Percentiles rank a stretch among this genome's conserved stretches.
Evolutionary conservation across 2,329 filamentous ascomycete species (phyloP).

Genomic region (Colletotrichum sp.): DNA sequence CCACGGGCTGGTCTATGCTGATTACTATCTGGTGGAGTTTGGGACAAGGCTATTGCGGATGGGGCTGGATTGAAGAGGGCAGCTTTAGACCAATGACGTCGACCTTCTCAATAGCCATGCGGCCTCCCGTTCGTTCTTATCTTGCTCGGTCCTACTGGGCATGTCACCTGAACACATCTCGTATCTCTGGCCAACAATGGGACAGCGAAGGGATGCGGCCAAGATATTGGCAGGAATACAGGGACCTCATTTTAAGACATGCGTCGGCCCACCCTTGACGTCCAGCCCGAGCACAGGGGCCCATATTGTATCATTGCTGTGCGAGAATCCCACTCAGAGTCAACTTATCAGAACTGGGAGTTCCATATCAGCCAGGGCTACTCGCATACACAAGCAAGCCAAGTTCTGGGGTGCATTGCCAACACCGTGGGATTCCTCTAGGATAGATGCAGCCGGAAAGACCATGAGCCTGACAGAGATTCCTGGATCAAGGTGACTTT

Average conservation of each 20-base stretch:
- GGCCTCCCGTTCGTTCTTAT: background rate
- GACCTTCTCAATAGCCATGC: background rate
- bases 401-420: background rate
- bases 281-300: background rate
- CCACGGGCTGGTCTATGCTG: constrained; percentile 50
- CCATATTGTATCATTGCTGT: background rate
- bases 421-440: background rate
- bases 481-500: background rate
- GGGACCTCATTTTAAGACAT: background rate
- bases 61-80: constrained; percentile 24
- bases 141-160: background rate
- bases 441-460: background rate
- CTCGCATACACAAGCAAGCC: background rate
- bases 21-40: constrained; percentile 51
- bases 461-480: background rate
- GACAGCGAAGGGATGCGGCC: background rate
- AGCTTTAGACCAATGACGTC: background rate
- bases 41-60: constrained; percentile 46
- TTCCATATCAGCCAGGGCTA: background rate
- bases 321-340: background rate
- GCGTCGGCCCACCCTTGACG: background rate
- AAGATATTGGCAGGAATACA: background rate
- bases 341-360: background rate
- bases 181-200: background rate
- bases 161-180: background rate